These are phyloP conservation scores for Mucuna pruriens DNA, from an alignment of 306 rosid genomes.

Conservation along the genomic window DNA sequence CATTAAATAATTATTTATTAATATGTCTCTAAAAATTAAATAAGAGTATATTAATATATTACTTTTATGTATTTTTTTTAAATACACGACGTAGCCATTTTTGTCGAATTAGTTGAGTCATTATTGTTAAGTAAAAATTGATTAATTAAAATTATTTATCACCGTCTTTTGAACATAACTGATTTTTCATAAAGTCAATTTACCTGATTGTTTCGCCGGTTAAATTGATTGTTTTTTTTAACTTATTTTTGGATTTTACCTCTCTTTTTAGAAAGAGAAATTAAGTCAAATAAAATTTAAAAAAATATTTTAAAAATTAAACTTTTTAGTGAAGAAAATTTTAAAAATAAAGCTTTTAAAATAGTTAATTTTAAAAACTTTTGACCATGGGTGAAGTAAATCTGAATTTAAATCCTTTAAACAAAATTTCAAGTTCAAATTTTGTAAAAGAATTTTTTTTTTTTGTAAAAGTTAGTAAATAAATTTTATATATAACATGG, in stretches of 20 bases:
- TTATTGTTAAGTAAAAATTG: background rate
- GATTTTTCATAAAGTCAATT: background rate
- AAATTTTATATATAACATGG: too few species aligned
- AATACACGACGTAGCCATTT: background rate
- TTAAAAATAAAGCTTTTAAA: background rate
- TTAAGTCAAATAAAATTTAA: background rate
- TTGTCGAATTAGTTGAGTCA: background rate
- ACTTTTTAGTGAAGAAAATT: background rate
- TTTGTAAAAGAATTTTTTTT: too few species aligned
- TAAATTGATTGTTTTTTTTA: background rate
- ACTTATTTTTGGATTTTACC: background rate
- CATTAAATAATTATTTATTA: background rate
- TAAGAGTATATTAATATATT: background rate
- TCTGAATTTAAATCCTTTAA: too few species aligned
- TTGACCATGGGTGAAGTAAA: too few species aligned
- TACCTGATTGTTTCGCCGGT: background rate
- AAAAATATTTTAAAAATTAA: background rate
- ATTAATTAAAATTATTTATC: background rate
- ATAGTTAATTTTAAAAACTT: background rate
- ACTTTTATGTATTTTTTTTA: background rate
- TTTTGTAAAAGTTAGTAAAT: too few species aligned
- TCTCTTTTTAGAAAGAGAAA: background rate
- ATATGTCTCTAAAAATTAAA: background rate
- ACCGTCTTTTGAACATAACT: background rate
- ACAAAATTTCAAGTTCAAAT: too few species aligned